phyloP scores from a whole-genome alignment of 768 basidiomycete genomes.

The Psilocybe tampanensis region DNA sequence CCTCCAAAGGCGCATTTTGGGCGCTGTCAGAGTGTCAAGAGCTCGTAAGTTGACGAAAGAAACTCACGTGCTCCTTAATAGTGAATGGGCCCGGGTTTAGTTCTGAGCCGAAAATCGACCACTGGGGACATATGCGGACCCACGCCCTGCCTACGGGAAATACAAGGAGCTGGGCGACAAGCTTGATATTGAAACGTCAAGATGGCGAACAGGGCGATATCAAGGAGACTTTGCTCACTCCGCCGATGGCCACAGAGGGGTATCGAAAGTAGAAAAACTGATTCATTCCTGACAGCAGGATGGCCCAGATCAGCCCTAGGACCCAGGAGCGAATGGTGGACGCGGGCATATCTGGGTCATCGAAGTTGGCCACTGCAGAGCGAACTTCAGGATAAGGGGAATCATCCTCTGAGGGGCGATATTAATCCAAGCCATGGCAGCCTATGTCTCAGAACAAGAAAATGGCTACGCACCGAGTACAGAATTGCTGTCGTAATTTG shows the following conservation, averaged over 20 bases:
- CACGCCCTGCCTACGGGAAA: constrained; percentile 71
- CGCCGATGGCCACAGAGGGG: constrained; percentile 63
- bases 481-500: constrained; percentile 35
- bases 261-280: constrained; percentile 80
- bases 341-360: constrained; percentile 66
- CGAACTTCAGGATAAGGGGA: constrained; percentile 87
- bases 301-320: constrained; percentile 55
- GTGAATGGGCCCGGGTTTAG: constrained; percentile 77
- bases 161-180: constrained; percentile 72
- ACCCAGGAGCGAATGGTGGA: constrained; percentile 63
- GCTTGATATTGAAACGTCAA: constrained; percentile 26
- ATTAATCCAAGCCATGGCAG: not conserved
- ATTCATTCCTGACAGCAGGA: constrained; percentile 72
- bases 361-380: constrained; percentile 73
- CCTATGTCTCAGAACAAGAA: not conserved
- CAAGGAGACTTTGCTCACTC: constrained; percentile 31
- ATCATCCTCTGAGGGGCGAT: constrained; percentile 52
- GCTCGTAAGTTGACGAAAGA: not conserved
- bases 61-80: constrained; percentile 63
- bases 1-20: constrained; percentile 1
- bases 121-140: constrained; percentile 59
- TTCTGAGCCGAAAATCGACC: constrained; percentile 56
- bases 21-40: constrained; percentile 7
- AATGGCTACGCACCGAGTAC: constrained; percentile 26
- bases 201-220: constrained; percentile 7